phyloP scores from a whole-genome alignment of 495 filamentous ascomycete species.

The Chaetomidium leptoderma region DNA sequence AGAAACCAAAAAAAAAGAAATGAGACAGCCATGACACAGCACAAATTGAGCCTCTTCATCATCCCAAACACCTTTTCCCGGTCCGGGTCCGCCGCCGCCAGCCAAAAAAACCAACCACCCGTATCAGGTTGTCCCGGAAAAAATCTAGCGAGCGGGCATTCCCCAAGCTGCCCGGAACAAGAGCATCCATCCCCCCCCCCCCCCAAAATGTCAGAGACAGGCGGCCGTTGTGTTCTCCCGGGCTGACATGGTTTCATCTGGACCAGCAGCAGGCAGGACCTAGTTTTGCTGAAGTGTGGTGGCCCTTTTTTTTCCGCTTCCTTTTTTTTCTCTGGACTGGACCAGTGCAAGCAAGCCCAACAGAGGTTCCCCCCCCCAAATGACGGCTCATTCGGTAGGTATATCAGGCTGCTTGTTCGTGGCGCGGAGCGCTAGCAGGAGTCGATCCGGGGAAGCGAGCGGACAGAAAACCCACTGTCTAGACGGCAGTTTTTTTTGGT shows the following conservation, averaged over 20 bases:
- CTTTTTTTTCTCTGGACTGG: no score
- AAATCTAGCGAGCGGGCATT: background rate
- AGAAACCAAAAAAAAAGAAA: background rate
- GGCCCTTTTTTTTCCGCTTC: background rate
- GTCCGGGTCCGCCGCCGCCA: background rate
- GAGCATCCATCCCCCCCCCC: background rate
- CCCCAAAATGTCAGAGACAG: background rate
- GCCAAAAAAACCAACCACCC: background rate
- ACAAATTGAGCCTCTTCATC: constrained; percentile 5
- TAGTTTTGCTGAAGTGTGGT: background rate
- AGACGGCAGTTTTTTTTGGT: background rate
- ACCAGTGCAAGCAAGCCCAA: no score
- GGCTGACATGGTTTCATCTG: background rate
- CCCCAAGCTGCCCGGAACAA: background rate
- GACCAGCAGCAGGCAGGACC: no score
- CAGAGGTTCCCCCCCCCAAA: no score
- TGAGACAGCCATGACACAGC: constrained; percentile 19
- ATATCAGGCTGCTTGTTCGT: no score
- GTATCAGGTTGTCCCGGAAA: background rate
- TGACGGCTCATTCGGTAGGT: no score
- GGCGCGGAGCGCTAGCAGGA: no score
- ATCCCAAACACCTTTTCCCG: constrained; percentile 14
- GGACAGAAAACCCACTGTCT: no score
- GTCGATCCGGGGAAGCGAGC: no score
- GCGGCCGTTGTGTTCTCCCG: background rate